phyloP scores from a whole-genome alignment of 768 basidiomycete species.

The Suillus decipiens region DNA sequence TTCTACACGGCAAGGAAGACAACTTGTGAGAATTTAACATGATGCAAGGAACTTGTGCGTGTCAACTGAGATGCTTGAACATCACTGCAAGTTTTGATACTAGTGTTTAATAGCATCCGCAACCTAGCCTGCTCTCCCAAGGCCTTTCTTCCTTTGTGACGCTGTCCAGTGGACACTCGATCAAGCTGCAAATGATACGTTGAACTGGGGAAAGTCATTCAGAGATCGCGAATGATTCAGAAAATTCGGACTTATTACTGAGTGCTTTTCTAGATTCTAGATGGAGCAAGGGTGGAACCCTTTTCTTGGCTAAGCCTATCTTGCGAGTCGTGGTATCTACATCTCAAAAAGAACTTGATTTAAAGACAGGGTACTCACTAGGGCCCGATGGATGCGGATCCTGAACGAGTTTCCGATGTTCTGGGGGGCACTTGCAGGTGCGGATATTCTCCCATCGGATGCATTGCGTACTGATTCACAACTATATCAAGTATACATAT shows the following conservation, averaged over 20 bases:
- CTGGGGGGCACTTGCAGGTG: neutral
- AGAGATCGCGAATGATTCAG: neutral
- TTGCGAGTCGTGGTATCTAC: neutral
- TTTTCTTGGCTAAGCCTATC: neutral
- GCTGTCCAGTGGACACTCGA: neutral
- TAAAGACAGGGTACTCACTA: neutral
- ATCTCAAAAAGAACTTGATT: neutral
- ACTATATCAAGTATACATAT: neutral
- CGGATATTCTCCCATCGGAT: neutral
- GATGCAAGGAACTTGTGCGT: neutral
- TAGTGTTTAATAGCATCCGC: neutral
- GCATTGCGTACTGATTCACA: neutral
- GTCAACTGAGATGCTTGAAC: neutral
- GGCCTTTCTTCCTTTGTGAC: neutral
- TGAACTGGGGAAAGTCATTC: neutral
- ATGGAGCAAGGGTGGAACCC: neutral
- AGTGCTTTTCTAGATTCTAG: neutral
- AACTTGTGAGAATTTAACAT: neutral
- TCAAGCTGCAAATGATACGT: neutral
- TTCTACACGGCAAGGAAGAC: neutral
- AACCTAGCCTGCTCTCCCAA: neutral
- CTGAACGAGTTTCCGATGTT: neutral
- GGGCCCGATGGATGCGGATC: neutral
- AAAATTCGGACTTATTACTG: neutral
- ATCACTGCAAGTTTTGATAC: neutral